These are phyloP conservation scores for Lentinula edodes DNA, from an alignment of 768 basidiomycete species.

Conservation along the genomic window DNA sequence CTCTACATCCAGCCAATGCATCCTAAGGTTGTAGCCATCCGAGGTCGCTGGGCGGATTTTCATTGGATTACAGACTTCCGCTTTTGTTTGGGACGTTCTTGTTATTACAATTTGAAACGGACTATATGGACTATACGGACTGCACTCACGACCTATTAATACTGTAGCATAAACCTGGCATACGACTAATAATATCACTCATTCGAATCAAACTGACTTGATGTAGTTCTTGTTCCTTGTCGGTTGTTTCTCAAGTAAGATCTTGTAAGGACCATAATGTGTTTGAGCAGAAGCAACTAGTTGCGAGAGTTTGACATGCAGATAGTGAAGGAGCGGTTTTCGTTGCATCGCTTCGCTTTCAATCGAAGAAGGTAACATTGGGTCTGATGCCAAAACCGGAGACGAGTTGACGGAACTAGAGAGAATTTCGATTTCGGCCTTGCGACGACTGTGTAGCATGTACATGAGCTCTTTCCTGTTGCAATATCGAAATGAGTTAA, in stretches of 20 bases:
- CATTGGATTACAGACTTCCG: neutral
- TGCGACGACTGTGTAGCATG: constrained; percentile 78
- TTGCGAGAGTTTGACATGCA: constrained; percentile 1
- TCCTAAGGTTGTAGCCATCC: neutral
- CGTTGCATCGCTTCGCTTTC: neutral
- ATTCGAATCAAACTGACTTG: neutral
- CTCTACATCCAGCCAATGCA: neutral
- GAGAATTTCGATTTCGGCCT: constrained; percentile 89
- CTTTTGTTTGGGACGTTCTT: neutral
- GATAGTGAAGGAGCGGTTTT: constrained; percentile 1
- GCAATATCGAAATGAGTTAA: neutral
- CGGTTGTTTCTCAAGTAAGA: too few relatives aligned
- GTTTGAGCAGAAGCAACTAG: neutral
- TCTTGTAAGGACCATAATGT: neutral
- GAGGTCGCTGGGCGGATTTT: neutral
- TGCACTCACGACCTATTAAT: neutral
- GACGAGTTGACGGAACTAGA: constrained; percentile 10
- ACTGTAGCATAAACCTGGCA: neutral
- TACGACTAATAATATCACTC: neutral
- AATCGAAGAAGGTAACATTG: neutral
- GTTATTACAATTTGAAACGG: neutral
- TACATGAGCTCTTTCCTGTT: constrained; percentile 72
- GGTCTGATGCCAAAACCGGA: neutral
- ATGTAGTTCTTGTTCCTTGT: neutral
- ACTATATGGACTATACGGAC: neutral